Conservation (phyloP, 1,284 basidiomycete genomes). For the Athelia psychrophila region DNA sequence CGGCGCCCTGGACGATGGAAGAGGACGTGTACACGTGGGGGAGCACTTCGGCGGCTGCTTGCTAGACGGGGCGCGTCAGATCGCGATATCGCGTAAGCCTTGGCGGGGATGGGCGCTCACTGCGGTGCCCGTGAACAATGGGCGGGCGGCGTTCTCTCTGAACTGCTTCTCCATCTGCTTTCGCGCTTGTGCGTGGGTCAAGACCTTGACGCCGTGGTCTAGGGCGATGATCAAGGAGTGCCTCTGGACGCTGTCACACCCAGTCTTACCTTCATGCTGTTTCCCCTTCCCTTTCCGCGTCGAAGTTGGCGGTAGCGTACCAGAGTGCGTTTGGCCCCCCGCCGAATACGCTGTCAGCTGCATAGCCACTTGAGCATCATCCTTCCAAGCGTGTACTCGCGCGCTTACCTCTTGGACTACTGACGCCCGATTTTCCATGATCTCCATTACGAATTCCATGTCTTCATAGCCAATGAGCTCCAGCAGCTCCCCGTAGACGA, state of each 20-base stretch:
- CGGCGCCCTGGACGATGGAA: constrained; percentile 56
- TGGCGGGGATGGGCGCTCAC: constrained; percentile 37
- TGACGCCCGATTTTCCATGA: constrained; percentile 45
- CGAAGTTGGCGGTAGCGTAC: neutral
- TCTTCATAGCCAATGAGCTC: constrained; percentile 89
- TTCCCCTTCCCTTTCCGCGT: neutral
- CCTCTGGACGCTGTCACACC: neutral
- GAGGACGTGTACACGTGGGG: constrained; percentile 90
- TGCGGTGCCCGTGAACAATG: constrained; percentile 58
- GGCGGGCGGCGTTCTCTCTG: constrained; percentile 62
- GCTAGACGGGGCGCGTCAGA: constrained; percentile 31
- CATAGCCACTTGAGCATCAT: neutral
- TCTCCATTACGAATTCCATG: constrained; percentile 65
- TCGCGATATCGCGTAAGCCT: constrained; percentile 8
- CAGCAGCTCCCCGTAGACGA: constrained; percentile 76
- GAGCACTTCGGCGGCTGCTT: constrained; percentile 61
- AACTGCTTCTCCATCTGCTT: constrained; percentile 67
- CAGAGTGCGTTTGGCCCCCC: neutral
- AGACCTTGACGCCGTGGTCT: constrained; percentile 20
- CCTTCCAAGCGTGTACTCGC: neutral
- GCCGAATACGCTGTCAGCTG: neutral
- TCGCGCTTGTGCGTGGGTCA: constrained; percentile 56
- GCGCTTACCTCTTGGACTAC: constrained; percentile 40
- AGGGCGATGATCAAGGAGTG: constrained; percentile 6
- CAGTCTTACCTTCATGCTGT: neutral